A percentile compares a stretch with the other conserved stretches of the same genome.
These are phyloP conservation scores for Starmerella kuoi DNA, from an alignment of 805 yeast genomes.

Conservation along the genomic window DNA sequence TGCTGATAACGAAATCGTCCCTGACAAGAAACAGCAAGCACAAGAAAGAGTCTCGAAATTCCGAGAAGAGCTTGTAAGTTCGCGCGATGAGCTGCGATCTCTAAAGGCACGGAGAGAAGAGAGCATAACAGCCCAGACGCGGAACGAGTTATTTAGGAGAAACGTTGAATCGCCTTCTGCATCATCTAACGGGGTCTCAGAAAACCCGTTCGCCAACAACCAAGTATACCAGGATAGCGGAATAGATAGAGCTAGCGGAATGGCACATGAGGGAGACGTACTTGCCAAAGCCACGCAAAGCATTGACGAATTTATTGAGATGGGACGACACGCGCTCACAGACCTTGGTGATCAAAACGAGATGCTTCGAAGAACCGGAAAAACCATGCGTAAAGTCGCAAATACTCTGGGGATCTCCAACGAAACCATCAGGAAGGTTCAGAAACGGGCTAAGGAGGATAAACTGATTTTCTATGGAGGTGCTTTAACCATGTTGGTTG, in stretches of 20 bases:
- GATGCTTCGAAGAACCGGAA: slow-evolving; percentile 49
- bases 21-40: slow-evolving; percentile 44
- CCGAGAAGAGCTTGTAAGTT: slow-evolving; percentile 33
- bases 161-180: neutral
- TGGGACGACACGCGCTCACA: slow-evolving; percentile 76
- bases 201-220: slow-evolving; percentile 25
- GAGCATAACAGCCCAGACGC: slow-evolving; percentile 35
- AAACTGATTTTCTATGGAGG: slow-evolving; percentile 78
- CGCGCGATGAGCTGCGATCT: slow-evolving; percentile 40
- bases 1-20: slow-evolving; percentile 45
- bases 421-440: slow-evolving; percentile 68
- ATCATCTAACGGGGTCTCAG: slow-evolving; percentile 16
- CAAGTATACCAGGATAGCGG: slow-evolving; percentile 7
- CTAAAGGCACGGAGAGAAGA: slow-evolving; percentile 47
- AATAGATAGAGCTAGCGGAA: slow-evolving; percentile 43
- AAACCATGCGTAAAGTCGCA: slow-evolving; percentile 53
- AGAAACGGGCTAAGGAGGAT: slow-evolving; percentile 72
- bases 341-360: slow-evolving; percentile 79
- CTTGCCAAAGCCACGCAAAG: slow-evolving; percentile 59
- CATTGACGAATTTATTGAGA: slow-evolving; percentile 77
- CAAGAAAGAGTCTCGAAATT: slow-evolving; percentile 51
- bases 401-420: slow-evolving; percentile 76
- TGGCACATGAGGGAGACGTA: slow-evolving; percentile 52
- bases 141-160: slow-evolving; percentile 42
- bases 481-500: slow-evolving; percentile 45